phyloP scores from a whole-genome alignment of 306 rosid genomes.

The Ammopiptanthus mongolicus region DNA sequence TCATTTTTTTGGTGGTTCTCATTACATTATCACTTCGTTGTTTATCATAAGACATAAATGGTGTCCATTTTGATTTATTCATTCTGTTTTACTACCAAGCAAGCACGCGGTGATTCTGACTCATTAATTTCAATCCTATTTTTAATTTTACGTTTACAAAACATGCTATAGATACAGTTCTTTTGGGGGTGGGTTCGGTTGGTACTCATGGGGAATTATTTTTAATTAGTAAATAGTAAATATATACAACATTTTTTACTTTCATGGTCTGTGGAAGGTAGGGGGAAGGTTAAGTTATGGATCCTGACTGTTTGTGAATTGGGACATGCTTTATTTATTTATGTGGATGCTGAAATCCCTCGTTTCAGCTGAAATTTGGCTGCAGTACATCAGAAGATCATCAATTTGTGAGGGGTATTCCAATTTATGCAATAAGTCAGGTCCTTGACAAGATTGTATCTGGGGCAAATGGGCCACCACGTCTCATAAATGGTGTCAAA shows the following conservation, averaged over 20 bases:
- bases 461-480: conserved; percentile 76
- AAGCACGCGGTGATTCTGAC: background rate
- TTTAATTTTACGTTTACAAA: background rate
- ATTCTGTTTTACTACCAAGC: background rate
- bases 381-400: conserved; percentile 84
- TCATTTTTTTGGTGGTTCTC: background rate
- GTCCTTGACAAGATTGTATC: conserved; percentile 79
- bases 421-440: conserved; percentile 78
- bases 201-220: background rate
- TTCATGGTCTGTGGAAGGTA: background rate
- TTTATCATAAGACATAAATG: background rate
- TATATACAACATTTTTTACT: background rate
- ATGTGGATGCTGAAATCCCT: conserved; percentile 25
- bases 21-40: background rate
- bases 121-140: background rate
- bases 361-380: conserved; percentile 75
- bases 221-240: background rate
- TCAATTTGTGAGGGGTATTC: conserved; percentile 93
- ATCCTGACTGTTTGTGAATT: conserved; percentile 17
- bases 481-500: conserved; percentile 78
- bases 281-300: conserved; percentile 2
- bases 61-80: background rate
- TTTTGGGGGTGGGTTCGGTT: background rate
- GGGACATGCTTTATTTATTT: background rate
- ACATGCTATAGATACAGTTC: background rate